Conservation (phyloP, 164 flowering plant genomes). For the Magnolia officinalis region DNA sequence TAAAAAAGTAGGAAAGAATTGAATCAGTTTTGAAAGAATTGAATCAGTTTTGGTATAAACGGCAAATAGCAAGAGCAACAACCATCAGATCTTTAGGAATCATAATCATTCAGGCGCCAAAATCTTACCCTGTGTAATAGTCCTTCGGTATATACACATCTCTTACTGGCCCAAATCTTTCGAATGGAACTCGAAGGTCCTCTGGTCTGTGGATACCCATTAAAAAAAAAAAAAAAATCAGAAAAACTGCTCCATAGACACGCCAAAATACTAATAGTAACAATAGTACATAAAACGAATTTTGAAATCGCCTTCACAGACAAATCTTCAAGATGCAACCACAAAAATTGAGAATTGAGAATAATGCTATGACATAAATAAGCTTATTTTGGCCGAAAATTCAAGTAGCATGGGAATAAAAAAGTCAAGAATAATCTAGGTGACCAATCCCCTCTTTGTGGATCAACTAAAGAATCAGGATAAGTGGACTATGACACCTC, state of each 20-base stretch:
- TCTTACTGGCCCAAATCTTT: slow-evolving; percentile 76
- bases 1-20: not conserved
- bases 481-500: too few relatives aligned
- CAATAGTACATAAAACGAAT: too few relatives aligned
- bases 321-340: too few relatives aligned
- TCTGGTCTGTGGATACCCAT: slow-evolving; percentile 50
- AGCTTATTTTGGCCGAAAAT: too few relatives aligned
- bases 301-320: too few relatives aligned
- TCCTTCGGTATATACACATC: slow-evolving; percentile 83
- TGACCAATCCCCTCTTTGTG: too few relatives aligned
- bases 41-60: not conserved
- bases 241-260: slow-evolving; percentile 3
- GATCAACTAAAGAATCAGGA: too few relatives aligned
- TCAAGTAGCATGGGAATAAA: too few relatives aligned
- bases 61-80: not conserved
- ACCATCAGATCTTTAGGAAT: not conserved
- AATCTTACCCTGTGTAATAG: slow-evolving; percentile 74
- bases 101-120: not conserved
- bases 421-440: too few relatives aligned
- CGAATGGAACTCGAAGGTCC: slow-evolving; percentile 74
- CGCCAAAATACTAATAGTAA: not conserved
- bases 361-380: too few relatives aligned
- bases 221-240: not conserved
- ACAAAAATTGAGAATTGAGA: too few relatives aligned
- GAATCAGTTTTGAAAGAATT: not conserved